Base-by-base conservation (phyloP, 2,329 filamentous ascomycete genomes). In the Neonectria neomacrospora region DNA sequence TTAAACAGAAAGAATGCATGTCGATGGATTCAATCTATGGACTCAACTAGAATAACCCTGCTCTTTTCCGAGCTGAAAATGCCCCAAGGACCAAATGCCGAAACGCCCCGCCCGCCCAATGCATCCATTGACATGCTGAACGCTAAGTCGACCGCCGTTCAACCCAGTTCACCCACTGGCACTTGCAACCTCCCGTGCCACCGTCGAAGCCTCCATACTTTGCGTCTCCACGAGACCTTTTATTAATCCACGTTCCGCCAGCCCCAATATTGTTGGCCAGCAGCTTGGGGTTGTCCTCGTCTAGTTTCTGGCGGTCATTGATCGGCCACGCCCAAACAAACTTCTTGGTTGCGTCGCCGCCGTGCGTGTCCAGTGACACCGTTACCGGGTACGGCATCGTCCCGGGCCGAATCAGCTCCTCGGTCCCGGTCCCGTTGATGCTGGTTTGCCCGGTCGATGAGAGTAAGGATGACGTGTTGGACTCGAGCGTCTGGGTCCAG, bases 351-450 rank as follows among this genome's bases (percentile, higher is more conserved):
- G 79, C 75, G 69, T 86, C 74, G 14, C 88, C 88, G 42, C 88
- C 88, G 71, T 91, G 88, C 48, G 86, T 86, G 74, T 91, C 88
- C 64, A 85, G 80, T 18, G 82, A 84, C 47, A 90, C 75, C 4
- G 87, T 90, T 44, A 89, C 81, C 0, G 88, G 88, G 67, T 89
- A 90, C 2, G 88, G 88, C 77, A 90, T 88, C 4, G 85, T 85
- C 8, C 87, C 88, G 0, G 87, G 87, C 37, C 80, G 77, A 18
- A 80, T 75, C 58, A 76, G 67, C 63, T 79, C 73, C 52, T 58
- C 51, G 5, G 71, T 69, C 8, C 71, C 51, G 5, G 71, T 69
- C 8, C 71, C 73, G 28, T 73, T 70, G 56, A 73, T 73, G 54
- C 67, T 71, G 5, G 66, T 69, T 42, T 72, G 72, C 1, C 69